phyloP scores from a whole-genome alignment of 306 rosid species.

The Fagus crenata region DNA sequence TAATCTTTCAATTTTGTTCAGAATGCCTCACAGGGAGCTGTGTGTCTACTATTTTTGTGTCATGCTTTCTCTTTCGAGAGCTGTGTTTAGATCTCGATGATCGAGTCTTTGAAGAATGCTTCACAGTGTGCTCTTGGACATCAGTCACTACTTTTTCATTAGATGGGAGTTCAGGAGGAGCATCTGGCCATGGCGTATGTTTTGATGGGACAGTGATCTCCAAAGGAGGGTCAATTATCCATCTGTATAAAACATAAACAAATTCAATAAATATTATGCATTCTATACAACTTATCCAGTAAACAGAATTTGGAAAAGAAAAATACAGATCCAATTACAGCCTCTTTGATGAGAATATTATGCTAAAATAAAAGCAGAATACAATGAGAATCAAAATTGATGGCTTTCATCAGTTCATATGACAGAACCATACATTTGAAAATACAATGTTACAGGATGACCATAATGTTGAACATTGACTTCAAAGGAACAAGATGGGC shows the following conservation, averaged over 20 bases:
- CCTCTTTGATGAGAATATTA: not conserved
- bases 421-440: not conserved
- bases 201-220: slow-evolving; percentile 87
- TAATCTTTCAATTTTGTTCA: slow-evolving; percentile 51
- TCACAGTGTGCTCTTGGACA: slow-evolving; percentile 47
- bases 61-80: slow-evolving; percentile 76
- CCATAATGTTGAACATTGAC: not conserved
- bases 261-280: not conserved
- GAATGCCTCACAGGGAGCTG: slow-evolving; percentile 57
- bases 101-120: slow-evolving; percentile 61
- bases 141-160: slow-evolving; percentile 42
- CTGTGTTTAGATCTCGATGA: slow-evolving; percentile 63
- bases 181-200: slow-evolving; percentile 94
- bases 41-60: slow-evolving; percentile 54
- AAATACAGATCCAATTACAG: not conserved
- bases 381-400: not conserved
- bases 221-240: slow-evolving; percentile 91
- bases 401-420: not conserved
- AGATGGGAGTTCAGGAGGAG: slow-evolving; percentile 88
- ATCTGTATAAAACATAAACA: slow-evolving; percentile 48
- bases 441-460: not conserved
- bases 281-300: not conserved
- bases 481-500: not conserved
- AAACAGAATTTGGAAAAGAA: not conserved
- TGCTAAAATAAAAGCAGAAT: not conserved